These are phyloP conservation scores for Hypholoma fasciculare DNA, from an alignment of 768 basidiomycete species.

Conservation along the genomic window DNA sequence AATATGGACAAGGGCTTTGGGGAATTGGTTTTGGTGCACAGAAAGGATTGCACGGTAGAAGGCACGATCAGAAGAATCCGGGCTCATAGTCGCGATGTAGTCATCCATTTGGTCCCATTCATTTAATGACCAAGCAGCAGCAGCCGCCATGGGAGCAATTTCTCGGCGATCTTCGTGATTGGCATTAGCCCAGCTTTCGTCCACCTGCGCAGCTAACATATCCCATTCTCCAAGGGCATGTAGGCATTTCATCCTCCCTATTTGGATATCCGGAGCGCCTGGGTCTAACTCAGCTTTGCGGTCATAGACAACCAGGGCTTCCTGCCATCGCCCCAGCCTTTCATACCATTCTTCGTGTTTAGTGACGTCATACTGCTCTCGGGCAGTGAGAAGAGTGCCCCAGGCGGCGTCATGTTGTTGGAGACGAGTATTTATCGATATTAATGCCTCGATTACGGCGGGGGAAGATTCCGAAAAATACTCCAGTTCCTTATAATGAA, in stretches of 20 bases:
- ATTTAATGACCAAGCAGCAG: slow-evolving; percentile 93
- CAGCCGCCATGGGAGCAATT: slow-evolving; percentile 96
- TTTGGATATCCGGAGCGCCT: slow-evolving; percentile 70
- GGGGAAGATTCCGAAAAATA: slow-evolving; percentile 92
- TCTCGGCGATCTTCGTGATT: slow-evolving; percentile 81
- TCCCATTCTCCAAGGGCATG: slow-evolving; percentile 99
- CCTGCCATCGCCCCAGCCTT: slow-evolving; percentile 93
- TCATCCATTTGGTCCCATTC: slow-evolving; percentile 99
- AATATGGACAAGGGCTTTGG: slow-evolving; percentile 87
- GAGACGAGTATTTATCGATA: slow-evolving; percentile 93
- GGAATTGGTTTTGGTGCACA: slow-evolving; percentile 95
- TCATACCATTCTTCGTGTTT: slow-evolving; percentile 99
- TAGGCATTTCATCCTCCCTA: slow-evolving; percentile 93
- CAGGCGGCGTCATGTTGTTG: slow-evolving; percentile 98
- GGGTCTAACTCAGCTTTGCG: slow-evolving; percentile 77
- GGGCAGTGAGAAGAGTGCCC: slow-evolving; percentile 91
- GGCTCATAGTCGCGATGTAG: slow-evolving; percentile 91
- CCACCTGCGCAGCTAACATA: slow-evolving; percentile 79
- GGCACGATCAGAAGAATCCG: slow-evolving; percentile 89
- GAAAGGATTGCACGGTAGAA: slow-evolving; percentile 96
- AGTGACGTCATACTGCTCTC: slow-evolving; percentile 85
- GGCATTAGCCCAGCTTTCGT: slow-evolving; percentile 84
- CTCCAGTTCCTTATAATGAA: slow-evolving; percentile 98
- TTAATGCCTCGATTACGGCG: slow-evolving; percentile 89
- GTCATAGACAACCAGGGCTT: slow-evolving; percentile 86